These are phyloP conservation scores for Penicillium macrosclerotiorum DNA, from an alignment of 495 filamentous ascomycete species.

Conservation along the genomic window DNA sequence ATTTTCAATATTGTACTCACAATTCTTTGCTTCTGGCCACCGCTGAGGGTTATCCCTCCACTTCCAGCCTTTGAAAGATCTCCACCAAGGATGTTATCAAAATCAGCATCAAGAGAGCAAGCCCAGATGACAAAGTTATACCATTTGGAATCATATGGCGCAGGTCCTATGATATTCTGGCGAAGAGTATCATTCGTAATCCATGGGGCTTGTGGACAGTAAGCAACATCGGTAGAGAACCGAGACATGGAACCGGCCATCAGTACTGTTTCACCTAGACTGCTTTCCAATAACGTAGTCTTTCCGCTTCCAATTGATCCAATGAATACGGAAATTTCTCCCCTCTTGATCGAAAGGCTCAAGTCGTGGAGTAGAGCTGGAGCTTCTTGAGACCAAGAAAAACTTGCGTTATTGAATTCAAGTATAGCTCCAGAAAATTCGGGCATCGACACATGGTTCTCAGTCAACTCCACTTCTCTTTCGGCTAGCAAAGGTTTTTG, in stretches of 20 bases:
- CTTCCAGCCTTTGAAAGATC: conserved; percentile 80
- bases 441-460: neutral
- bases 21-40: conserved; percentile 70
- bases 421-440: neutral
- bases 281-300: conserved; percentile 33
- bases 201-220: conserved; percentile 44
- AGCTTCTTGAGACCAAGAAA: conserved; percentile 2
- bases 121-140: conserved; percentile 29
- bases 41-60: conserved; percentile 76
- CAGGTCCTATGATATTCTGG: conserved; percentile 30
- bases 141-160: conserved; percentile 25
- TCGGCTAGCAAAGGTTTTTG: neutral
- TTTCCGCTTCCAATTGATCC: conserved; percentile 43
- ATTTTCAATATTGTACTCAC: too few species aligned
- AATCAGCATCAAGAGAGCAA: conserved; percentile 20
- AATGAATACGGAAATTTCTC: conserved; percentile 28
- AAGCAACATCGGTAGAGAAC: conserved; percentile 20
- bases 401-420: conserved; percentile 6
- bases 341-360: conserved; percentile 2
- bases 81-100: conserved; percentile 44
- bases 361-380: neutral
- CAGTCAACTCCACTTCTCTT: neutral
- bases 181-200: conserved; percentile 40
- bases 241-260: neutral
- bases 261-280: conserved; percentile 10